Conservation (phyloP, 805 yeast genomes). For the Starmerella floris region DNA sequence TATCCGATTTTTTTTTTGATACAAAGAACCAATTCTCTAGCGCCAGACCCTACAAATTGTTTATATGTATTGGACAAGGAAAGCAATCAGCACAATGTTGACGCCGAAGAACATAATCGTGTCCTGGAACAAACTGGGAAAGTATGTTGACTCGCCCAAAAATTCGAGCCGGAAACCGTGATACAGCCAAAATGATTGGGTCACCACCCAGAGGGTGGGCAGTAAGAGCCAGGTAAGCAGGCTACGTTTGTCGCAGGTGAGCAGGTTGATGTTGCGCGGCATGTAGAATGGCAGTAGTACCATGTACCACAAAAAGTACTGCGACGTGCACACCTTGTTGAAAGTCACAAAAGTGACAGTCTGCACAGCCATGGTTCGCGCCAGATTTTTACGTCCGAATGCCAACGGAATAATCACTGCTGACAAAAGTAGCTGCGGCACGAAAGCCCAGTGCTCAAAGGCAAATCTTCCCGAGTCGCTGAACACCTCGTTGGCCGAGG, state of each 20-base stretch:
- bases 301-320: constrained; percentile 90
- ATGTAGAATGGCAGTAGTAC: constrained; percentile 68
- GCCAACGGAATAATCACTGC: constrained; percentile 45
- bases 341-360: constrained; percentile 65
- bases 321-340: constrained; percentile 82
- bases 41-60: too few species aligned
- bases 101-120: constrained; percentile 46
- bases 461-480: background rate
- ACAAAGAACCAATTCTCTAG: too few species aligned
- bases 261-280: constrained; percentile 32
- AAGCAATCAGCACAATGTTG: constrained; percentile 49
- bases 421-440: constrained; percentile 65
- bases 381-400: constrained; percentile 33
- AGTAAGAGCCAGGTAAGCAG: constrained; percentile 10
- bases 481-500: constrained; percentile 16
- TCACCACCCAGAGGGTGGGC: constrained; percentile 46
- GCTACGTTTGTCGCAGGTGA: constrained; percentile 17
- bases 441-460: constrained; percentile 43
- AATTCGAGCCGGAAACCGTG: constrained; percentile 75
- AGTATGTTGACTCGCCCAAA: constrained; percentile 52
- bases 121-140: constrained; percentile 42
- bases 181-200: constrained; percentile 68
- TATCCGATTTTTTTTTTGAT: too few species aligned
- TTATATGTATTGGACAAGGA: constrained; percentile 37
- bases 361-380: constrained; percentile 54